Base-by-base conservation (phyloP, 1,284 basidiomycete genomes). In the Megacollybia platyphylla region DNA sequence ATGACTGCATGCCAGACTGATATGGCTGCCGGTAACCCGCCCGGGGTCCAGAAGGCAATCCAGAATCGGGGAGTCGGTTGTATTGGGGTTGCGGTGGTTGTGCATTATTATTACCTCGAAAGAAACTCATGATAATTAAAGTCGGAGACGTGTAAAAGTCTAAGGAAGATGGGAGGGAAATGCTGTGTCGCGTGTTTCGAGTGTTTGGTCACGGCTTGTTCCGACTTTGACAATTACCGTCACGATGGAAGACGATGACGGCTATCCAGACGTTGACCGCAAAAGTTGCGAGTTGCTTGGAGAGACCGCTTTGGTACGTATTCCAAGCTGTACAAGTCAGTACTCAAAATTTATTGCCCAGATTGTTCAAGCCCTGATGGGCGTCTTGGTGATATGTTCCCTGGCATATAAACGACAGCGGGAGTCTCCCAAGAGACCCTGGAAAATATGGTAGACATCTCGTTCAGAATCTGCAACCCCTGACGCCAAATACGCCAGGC, bases 361-460 rank as follows among this genome's bases (percentile, higher is more conserved):
- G 83, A 62, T 83, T 44, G 83, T 87, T 13, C 88, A 91, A 59
- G 80, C 61, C 2, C 66, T 88, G 42, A 87, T 97, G 85, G 93
- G 92, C 20, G 58, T 91, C 15, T 61, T 97, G 24, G 92, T 96
- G 27, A 71, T 97, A 37, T 68, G 79, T 7, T 89, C 88, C 4
- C 68, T 97, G 36, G 71, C 97, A 1, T 81, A 82, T 57, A 97
- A 97, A 59, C 72, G 94, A 44, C 85, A 94, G 49, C 68, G 86
- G 49, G 93, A 97, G 61, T 70, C 70, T 37, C 80, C 81, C 13
- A 88, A 82, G 56, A 75, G 93, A 29, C 86, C 82, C 20, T 97
- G 94, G 93, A 71, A 76, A 55, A 91, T 96, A 63, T 97, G 94
- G 89, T 86, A 49, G 46, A 71, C 60, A 39, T 24, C 3, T 24